A percentile compares a stretch with the other conserved stretches of the same genome.
Conservation (phyloP, 805 yeast genomes). For the Myxozyma neglecta region DNA sequence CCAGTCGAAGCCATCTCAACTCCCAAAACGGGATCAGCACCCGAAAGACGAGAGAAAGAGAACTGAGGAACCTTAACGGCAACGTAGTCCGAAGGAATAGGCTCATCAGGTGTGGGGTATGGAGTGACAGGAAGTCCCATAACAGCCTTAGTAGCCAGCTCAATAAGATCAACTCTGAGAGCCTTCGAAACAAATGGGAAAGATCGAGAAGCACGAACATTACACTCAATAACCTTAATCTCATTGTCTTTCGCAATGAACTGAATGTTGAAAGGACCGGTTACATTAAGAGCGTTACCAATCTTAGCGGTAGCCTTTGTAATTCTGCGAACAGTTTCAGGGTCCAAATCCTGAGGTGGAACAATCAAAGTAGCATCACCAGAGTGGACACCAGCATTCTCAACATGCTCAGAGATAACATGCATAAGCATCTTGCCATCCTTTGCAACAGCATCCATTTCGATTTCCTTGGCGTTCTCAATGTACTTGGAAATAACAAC, state of each 20-base stretch:
- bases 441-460: constrained; percentile 97
- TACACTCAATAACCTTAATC: constrained; percentile 97
- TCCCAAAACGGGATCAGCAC: constrained; percentile 97
- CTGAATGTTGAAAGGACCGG: constrained; percentile 97
- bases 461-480: constrained; percentile 96
- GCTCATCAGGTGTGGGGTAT: constrained; percentile 84
- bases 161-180: constrained; percentile 93
- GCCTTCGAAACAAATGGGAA: constrained; percentile 98
- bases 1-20: constrained; percentile 99
- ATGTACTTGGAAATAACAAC: constrained; percentile 96
- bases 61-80: constrained; percentile 97
- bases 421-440: constrained; percentile 95
- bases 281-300: constrained; percentile 89
- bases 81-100: constrained; percentile 68
- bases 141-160: constrained; percentile 94
- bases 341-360: constrained; percentile 93
- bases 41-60: constrained; percentile 93
- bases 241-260: constrained; percentile 94
- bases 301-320: constrained; percentile 95
- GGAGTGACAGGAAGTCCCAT: constrained; percentile 85
- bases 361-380: constrained; percentile 98
- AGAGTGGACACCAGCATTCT: constrained; percentile 98
- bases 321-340: constrained; percentile 83
- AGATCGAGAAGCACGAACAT: constrained; percentile 98
- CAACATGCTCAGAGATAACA: constrained; percentile 97